Conservation (phyloP, 768 basidiomycete species). For the Pisolithus albus region DNA sequence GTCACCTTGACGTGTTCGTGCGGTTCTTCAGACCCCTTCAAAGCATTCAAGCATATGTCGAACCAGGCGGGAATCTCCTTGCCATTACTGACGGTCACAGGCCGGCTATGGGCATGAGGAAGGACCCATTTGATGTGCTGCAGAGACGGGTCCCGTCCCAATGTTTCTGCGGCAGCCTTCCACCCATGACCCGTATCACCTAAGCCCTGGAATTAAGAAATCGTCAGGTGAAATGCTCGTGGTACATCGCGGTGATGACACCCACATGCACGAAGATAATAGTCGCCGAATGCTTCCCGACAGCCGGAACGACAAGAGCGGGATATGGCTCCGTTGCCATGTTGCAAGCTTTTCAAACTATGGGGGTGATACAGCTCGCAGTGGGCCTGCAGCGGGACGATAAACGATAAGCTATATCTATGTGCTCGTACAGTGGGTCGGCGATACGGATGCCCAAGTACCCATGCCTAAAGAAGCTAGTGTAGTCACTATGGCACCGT, state of each 20-base stretch:
- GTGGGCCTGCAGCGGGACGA: not conserved
- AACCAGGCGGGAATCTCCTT: constrained; percentile 72
- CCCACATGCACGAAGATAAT: constrained; percentile 82
- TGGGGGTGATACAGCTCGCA: not conserved
- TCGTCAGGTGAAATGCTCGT: not conserved
- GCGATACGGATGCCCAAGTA: not conserved
- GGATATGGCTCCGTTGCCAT: not conserved
- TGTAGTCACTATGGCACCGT: too few relatives aligned
- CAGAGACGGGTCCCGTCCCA: constrained; percentile 29
- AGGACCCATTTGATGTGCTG: constrained; percentile 81
- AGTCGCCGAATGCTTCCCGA: constrained; percentile 66
- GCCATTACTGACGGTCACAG: constrained; percentile 54
- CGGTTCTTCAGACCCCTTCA: too few relatives aligned
- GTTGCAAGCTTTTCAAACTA: not conserved
- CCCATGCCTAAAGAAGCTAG: too few relatives aligned
- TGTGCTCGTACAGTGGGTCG: not conserved
- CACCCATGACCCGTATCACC: constrained; percentile 68
- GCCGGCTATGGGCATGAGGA: constrained; percentile 46
- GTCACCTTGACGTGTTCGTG: too few relatives aligned
- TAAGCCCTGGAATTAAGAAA: constrained; percentile 42
- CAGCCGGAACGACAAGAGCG: constrained; percentile 33
- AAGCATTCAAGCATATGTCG: constrained; percentile 38
- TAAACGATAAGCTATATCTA: not conserved
- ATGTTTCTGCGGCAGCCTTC: constrained; percentile 56
- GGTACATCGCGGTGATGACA: not conserved